phyloP scores from a whole-genome alignment of 768 basidiomycete genomes.

The Lactifluus subvellereus region DNA sequence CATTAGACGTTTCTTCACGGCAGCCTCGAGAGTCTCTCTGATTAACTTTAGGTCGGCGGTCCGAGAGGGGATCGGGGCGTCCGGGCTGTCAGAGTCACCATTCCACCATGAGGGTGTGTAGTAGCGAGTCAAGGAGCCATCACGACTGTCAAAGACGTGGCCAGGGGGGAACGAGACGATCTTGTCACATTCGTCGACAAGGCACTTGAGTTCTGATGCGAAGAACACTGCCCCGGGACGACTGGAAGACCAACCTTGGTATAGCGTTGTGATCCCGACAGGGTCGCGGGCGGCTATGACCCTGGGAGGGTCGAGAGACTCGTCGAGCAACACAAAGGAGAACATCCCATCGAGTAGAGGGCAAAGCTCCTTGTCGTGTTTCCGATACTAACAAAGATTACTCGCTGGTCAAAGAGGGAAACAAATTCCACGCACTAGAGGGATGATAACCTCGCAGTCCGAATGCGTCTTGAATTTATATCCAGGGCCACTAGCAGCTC shows the following conservation, averaged over 20 bases:
- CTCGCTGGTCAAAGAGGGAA: conserved; percentile 8
- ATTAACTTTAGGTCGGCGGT: conserved; percentile 61
- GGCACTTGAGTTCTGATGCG: conserved; percentile 91
- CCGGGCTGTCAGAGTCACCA: conserved; percentile 62
- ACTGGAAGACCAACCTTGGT: conserved; percentile 89
- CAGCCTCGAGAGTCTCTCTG: conserved; percentile 79
- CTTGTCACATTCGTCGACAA: conserved; percentile 88
- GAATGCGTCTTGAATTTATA: conserved; percentile 94
- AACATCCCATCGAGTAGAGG: conserved; percentile 94
- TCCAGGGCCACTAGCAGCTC: conserved; percentile 54
- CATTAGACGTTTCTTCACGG: conserved; percentile 95
- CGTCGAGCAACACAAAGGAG: conserved; percentile 94
- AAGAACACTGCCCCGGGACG: conserved; percentile 84
- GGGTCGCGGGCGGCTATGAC: conserved; percentile 96
- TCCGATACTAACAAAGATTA: conserved; percentile 58
- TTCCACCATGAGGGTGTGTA: conserved; percentile 88
- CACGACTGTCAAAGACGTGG: conserved; percentile 87
- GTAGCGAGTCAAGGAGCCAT: conserved; percentile 74
- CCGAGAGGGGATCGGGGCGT: conserved; percentile 51
- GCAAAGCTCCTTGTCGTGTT: conserved; percentile 73
- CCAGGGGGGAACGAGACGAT: conserved; percentile 97
- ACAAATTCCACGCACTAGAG: conserved; percentile 50
- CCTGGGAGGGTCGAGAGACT: conserved; percentile 81
- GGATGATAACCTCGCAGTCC: conserved; percentile 95
- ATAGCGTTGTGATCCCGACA: conserved; percentile 97